Evolutionary conservation across 2,329 filamentous ascomycete genomes (phyloP), one percentile per base, ranked within the genome.

Genomic region (Hortaea werneckii): DNA sequence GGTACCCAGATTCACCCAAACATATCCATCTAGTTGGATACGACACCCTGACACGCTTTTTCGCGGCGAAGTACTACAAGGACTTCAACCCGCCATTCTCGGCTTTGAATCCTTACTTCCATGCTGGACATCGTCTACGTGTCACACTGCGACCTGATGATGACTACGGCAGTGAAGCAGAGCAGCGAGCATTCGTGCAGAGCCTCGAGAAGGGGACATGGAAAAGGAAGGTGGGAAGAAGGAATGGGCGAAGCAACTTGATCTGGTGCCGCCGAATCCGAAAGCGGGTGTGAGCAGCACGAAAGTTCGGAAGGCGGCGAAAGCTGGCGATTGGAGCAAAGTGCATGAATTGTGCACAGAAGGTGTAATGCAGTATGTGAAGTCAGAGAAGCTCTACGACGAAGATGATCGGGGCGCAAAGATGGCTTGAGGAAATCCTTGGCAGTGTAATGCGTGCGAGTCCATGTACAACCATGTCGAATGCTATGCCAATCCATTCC

Each of bases 51-150:
- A 78, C 83, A 11, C 76, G 85, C 13, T 78, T 90, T 43, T 78
- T 90, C 43, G 77, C 85, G 44, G 71, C 85, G 41, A 75, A 82
- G 0, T 85, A 83, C 60, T 90, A 90, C 65, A 87, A 87, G 58
- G 60, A 63, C 44, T 51, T 68, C 58, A 32, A 63, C 45, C 59
- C 69, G 59, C 55, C 83, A 50, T 69, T 77, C 9, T 64, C 62
- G 0, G 76, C 77, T 0, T 68, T 90, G 2, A 67, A 68, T 1
- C 78, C 79, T 0, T 85, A 87, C 58, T 81, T 89, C 51, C 65
- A 68, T 26, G 59, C 63, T 1, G 71, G 71, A 9, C 77, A 85
- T 44, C 69, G 71, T 46, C 63, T 89, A 43, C 70, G 78, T 9
- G 79, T 87, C 1, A 82, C 77, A 42, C 74, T 80, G 60, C 71